Percentiles rank a stretch among this genome's conserved stretches.
phyloP scores from a whole-genome alignment of 2,329 filamentous ascomycete species.

The Penicillium capsulatum region DNA sequence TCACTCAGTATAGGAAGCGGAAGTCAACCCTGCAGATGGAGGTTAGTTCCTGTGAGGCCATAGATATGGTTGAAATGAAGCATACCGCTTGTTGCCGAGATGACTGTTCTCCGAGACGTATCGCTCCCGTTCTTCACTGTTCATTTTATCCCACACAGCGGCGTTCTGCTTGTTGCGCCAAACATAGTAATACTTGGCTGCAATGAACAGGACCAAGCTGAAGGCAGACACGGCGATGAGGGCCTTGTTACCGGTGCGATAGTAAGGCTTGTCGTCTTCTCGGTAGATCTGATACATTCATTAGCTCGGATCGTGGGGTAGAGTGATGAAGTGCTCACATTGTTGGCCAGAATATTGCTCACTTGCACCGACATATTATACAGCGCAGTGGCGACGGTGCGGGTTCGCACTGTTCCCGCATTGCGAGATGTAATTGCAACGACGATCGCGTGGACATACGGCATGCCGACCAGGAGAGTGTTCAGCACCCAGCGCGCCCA shows the following conservation, averaged over 20 bases:
- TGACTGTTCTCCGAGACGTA: slow-evolving; percentile 40
- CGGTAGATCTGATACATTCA: slow-evolving; percentile 50
- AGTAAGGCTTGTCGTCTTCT: slow-evolving; percentile 53
- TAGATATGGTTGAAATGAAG: neutral
- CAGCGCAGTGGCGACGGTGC: slow-evolving; percentile 43
- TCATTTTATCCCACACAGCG: slow-evolving; percentile 40
- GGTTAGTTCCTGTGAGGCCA: slow-evolving; percentile 2
- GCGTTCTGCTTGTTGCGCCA: slow-evolving; percentile 38
- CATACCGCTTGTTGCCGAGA: slow-evolving; percentile 44
- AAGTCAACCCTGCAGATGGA: slow-evolving; percentile 34
- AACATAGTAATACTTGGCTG: slow-evolving; percentile 39
- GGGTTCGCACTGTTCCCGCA: slow-evolving; percentile 41
- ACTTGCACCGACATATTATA: slow-evolving; percentile 48
- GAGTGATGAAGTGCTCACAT: slow-evolving; percentile 26
- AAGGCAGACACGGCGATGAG: slow-evolving; percentile 52
- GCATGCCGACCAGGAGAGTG: slow-evolving; percentile 53
- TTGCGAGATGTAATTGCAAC: slow-evolving; percentile 45
- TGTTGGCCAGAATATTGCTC: slow-evolving; percentile 39
- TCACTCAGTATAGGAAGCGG: slow-evolving; percentile 31
- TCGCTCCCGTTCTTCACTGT: slow-evolving; percentile 33
- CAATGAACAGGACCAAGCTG: slow-evolving; percentile 49
- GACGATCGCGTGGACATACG: slow-evolving; percentile 57
- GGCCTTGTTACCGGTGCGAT: slow-evolving; percentile 56
- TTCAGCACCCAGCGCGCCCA: slow-evolving; percentile 53
- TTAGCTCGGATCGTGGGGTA: slow-evolving; percentile 1